phyloP scores from a whole-genome alignment of 2,329 filamentous ascomycete genomes.

The Penicillium paneum region DNA sequence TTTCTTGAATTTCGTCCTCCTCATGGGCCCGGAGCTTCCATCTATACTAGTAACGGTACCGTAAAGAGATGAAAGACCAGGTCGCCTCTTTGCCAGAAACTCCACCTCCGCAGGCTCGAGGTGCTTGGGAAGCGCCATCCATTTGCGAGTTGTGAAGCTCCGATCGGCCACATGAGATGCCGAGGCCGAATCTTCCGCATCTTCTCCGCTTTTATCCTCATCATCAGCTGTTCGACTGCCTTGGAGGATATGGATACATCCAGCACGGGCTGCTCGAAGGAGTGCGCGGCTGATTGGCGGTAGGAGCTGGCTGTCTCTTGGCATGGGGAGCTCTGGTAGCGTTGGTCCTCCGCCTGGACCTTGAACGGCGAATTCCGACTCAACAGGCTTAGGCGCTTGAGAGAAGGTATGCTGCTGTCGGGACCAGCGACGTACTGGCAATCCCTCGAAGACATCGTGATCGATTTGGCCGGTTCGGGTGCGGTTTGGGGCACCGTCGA shows the following conservation, averaged over 20 bases:
- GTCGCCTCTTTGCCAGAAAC: conserved; percentile 60
- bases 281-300: conserved; percentile 78
- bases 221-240: conserved; percentile 42
- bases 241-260: conserved; percentile 70
- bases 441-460: conserved; percentile 66
- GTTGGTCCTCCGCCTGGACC: conserved; percentile 27
- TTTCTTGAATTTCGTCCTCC: conserved; percentile 75
- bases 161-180: conserved; percentile 37
- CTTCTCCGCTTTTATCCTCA: conserved; percentile 37
- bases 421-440: conserved; percentile 89
- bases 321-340: conserved; percentile 78
- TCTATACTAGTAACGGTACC: conserved; percentile 29
- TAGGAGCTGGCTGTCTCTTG: conserved; percentile 75
- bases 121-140: conserved; percentile 55
- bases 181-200: conserved; percentile 32
- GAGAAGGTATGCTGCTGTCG: conserved; percentile 67
- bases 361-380: conserved; percentile 36
- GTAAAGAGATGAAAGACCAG: conserved; percentile 56
- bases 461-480: conserved; percentile 53
- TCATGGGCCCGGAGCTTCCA: conserved; percentile 55
- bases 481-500: conserved; percentile 45
- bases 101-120: conserved; percentile 58
- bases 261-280: conserved; percentile 74
- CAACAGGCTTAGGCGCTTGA: conserved; percentile 63
- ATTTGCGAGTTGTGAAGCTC: conserved; percentile 58